phyloP scores from a whole-genome alignment of 2,329 filamentous ascomycete species.

The Phyllosticta paracitricarpa region DNA sequence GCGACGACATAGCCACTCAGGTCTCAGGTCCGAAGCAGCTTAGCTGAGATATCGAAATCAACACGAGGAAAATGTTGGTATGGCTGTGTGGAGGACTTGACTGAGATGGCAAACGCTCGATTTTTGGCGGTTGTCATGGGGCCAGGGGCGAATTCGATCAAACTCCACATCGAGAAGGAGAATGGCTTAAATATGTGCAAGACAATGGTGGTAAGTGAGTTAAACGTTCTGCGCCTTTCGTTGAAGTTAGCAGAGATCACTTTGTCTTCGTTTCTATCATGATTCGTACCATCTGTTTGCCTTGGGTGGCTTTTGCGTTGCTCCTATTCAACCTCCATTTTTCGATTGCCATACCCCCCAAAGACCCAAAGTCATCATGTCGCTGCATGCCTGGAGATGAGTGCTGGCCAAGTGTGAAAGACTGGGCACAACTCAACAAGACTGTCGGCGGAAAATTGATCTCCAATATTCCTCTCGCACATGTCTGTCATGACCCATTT shows the following conservation, averaged over 20 bases:
- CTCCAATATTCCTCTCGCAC: conserved; percentile 33
- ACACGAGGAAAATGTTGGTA: too few species aligned
- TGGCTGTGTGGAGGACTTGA: too few species aligned
- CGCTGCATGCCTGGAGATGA: conserved; percentile 39
- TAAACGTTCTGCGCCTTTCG: not conserved
- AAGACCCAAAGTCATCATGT: conserved; percentile 25
- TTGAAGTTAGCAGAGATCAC: not conserved
- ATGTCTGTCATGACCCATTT: conserved; percentile 35
- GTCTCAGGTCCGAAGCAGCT: too few species aligned
- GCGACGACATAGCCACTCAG: too few species aligned
- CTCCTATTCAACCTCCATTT: not conserved
- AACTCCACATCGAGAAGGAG: too few species aligned
- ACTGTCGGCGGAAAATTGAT: conserved; percentile 36
- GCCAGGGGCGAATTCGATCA: too few species aligned
- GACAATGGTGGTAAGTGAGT: too few species aligned
- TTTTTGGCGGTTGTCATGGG: too few species aligned
- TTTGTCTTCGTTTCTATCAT: not conserved
- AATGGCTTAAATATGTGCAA: too few species aligned
- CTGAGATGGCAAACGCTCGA: too few species aligned
- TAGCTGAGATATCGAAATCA: too few species aligned
- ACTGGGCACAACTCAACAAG: conserved; percentile 39
- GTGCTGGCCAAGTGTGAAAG: conserved; percentile 38
- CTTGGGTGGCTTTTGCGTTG: not conserved
- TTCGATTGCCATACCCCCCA: not conserved
- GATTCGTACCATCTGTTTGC: not conserved